Base-by-base conservation (phyloP, 2,329 filamentous ascomycete genomes). In the Byssochlamys sp. region DNA sequence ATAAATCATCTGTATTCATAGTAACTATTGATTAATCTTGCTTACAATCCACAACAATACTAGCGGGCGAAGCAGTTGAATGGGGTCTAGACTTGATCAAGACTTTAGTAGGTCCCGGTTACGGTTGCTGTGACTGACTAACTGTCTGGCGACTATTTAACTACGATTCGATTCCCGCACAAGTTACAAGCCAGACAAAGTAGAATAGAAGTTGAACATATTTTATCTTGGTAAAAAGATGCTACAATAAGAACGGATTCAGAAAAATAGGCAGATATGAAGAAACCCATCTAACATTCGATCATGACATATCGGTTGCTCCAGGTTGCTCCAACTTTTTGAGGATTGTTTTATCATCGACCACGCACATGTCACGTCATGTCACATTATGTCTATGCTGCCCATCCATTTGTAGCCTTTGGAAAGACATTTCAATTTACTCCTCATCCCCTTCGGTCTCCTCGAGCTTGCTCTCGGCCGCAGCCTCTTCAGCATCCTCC, bases 401-500 rank as follows among this genome's bases (percentile, higher is more conserved):
- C 19, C 19, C 39, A 19, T 45, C 39, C 39, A 28, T 51, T 19
- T 12, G 24, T 28, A 9, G 12, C 25, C 25, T n/a, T 24, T 10
- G 49, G 9, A 19, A 19, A 19, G n/a, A 56, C 55, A 62, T 54
- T 55, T 55, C 57, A 57, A 60, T 64, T 61, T 69, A 70, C 63
- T 69, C 71, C 58, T 74, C 73, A 64, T 81, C 80, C 65, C 83
- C 82, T 35, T 80, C 80, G 64, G 82, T 79, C 33, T 78, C 80
- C 55, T 79, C 81, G 55, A 79, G 81, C 64, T 79, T 80, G 50
- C 77, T 77, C 35, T 77, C 78, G 33, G 76, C 73, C 60, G 80
- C 81, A 53, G 81, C 81, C 59, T 89, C 88, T 55, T 95, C 90
- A 19, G 19, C 19, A 3, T 83, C 88, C 67, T 97, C 92, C 67